Evolutionary conservation across 2,329 filamentous ascomycete genomes (phyloP), one percentile per base, ranked within the genome.

Genomic region (Stenocarpella maydis): DNA sequence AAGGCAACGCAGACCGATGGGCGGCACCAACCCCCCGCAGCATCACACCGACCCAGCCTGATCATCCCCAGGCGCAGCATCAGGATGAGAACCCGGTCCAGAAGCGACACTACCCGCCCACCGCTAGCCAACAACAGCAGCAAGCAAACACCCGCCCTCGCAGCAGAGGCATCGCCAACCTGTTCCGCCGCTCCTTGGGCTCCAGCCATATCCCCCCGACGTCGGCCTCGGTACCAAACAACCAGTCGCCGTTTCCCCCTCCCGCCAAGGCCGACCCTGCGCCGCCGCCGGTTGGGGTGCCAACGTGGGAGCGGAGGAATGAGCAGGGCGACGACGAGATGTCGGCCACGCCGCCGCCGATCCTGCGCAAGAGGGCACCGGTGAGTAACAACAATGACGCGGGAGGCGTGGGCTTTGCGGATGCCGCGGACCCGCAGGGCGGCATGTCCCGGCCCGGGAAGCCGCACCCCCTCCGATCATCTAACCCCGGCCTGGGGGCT

Each of bases 111-210:
- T 69, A 73, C 14, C 72, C 66, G 12, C 71, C 69, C 7, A 69
- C 65, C 19, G 73, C 71, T 1, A 75, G 74, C 15, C 67, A 71
- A 10, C 78, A 81, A 7, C 76, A 78, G 60, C 78, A 81, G 60
- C 78, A 81, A 12, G 75, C 78, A 43, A 21, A 69, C 67, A 21
- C 61, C 19, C 71, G 70, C 50, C 65, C 70, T 53, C 67, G 63
- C 21, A 67, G 61, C 24, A 66, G 65, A 37, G 65, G 67, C n/a
- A 47, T 67, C 4, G 68, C 64, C 15, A 70, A 60, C 58, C 34
- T 72, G 12, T 72, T 72, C 41, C 70, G 70, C n/a, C 70, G 70
- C 4, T 72, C 70, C 12, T 26, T 72, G 9, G 70, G 70, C 15
- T 31, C 65, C 2, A 17, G n/a, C 24, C 45, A 64, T 10, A 43